A percentile compares a stretch with the other conserved stretches of the same genome.
These are phyloP conservation scores for Fusarium anguioides DNA, from an alignment of 2,329 filamentous ascomycete genomes.

Conservation along the genomic window DNA sequence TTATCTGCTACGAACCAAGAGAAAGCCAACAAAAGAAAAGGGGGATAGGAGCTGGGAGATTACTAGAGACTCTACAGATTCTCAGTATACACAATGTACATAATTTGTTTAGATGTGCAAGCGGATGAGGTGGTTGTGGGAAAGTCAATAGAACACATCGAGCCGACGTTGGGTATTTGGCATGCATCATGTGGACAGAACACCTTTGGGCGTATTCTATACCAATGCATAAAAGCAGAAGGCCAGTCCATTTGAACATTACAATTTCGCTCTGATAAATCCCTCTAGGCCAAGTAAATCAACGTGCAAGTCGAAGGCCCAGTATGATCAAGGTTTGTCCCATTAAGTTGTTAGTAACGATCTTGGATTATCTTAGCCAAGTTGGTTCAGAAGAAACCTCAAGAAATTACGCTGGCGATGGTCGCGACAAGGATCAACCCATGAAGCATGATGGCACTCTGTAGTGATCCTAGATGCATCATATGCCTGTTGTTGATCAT, in stretches of 20 bases:
- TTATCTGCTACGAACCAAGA: background rate
- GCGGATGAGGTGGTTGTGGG: background rate
- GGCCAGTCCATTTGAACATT: background rate
- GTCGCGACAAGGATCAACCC: background rate
- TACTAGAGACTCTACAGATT: background rate
- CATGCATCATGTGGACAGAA: background rate
- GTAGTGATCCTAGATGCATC: background rate
- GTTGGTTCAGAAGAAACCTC: background rate
- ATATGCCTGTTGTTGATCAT: slow-evolving; percentile 22
- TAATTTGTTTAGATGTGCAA: background rate
- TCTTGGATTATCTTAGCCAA: background rate
- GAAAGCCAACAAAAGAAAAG: background rate
- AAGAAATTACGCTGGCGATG: background rate
- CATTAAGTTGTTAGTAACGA: background rate
- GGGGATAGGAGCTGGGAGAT: background rate
- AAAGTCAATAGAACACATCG: background rate
- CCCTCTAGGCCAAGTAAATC: background rate
- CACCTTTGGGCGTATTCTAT: background rate
- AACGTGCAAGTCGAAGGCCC: background rate
- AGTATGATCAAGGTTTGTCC: background rate
- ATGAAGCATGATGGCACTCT: background rate
- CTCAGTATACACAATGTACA: background rate
- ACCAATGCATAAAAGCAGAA: background rate
- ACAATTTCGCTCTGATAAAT: background rate
- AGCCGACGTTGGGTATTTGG: background rate